These are phyloP conservation scores for Naganishia antarctica DNA, from an alignment of 768 basidiomycete genomes.

Conservation along the genomic window DNA sequence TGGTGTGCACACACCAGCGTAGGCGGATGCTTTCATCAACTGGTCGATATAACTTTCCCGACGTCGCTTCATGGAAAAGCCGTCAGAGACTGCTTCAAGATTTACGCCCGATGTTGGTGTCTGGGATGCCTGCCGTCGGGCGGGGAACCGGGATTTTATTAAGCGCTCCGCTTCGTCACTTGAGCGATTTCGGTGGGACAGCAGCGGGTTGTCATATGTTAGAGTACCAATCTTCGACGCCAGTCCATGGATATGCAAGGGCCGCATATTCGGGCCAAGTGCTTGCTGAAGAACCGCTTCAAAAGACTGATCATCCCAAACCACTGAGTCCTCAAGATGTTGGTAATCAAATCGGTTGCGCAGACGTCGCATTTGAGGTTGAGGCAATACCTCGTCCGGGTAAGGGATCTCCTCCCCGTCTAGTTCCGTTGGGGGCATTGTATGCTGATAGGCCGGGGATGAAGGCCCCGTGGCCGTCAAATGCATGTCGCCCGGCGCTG, in stretches of 20 bases:
- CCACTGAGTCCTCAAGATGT: background rate
- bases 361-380: constrained; percentile 11
- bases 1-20: background rate
- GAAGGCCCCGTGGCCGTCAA: constrained; percentile 10
- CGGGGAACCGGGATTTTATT: background rate
- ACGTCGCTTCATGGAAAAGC: background rate
- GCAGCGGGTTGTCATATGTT: background rate
- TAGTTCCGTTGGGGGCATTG: background rate
- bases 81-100: background rate
- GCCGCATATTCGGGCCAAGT: background rate
- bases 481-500: background rate
- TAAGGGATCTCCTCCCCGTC: background rate
- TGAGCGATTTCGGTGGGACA: background rate
- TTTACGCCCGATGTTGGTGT: background rate
- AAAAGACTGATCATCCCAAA: background rate
- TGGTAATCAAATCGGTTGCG: background rate
- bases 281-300: background rate
- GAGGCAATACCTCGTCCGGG: constrained; percentile 7
- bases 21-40: background rate
- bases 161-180: background rate
- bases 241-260: constrained; percentile 5
- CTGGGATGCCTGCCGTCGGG: background rate
- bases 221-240: background rate
- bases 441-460: constrained; percentile 9
- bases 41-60: background rate